Percentiles rank a stretch among this genome's conserved stretches.
phyloP scores from a whole-genome alignment of 129 eudicot genomes.

The Pulicaria dysenterica region DNA sequence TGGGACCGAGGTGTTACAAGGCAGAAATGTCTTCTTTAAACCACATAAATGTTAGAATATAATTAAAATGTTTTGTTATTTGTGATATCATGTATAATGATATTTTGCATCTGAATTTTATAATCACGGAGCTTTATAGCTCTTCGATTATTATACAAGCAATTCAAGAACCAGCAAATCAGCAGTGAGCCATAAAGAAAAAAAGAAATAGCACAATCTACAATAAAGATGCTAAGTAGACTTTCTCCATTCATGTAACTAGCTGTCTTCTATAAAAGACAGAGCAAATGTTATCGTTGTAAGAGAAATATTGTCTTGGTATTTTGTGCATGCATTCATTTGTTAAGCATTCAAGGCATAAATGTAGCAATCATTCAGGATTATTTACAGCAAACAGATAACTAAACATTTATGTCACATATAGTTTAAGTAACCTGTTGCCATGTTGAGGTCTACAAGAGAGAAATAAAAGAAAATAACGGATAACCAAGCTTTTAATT shows the following conservation, averaged over 20 bases:
- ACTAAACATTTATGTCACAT: neutral
- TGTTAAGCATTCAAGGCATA: slow-evolving; percentile 1
- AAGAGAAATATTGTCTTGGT: neutral
- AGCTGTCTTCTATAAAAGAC: neutral
- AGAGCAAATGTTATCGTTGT: neutral
- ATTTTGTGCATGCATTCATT: neutral
- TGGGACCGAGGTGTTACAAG: too few species aligned
- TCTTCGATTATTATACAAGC: neutral
- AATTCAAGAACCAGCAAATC: neutral
- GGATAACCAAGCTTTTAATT: neutral
- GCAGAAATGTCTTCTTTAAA: too few species aligned
- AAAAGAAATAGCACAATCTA: neutral
- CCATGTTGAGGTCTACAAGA: neutral
- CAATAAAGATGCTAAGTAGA: slow-evolving; percentile 3
- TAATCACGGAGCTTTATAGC: neutral
- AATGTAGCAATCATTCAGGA: neutral
- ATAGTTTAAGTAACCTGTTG: neutral
- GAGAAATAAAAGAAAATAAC: neutral
- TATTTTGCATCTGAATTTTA: too few species aligned
- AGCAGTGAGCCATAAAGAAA: neutral
- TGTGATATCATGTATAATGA: too few species aligned
- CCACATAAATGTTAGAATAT: too few species aligned
- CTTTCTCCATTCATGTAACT: neutral
- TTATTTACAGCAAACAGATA: neutral
- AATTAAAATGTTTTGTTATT: too few species aligned